Conservation (phyloP, 1,139 yeast genomes). For the Protomyces gravidus region DNA sequence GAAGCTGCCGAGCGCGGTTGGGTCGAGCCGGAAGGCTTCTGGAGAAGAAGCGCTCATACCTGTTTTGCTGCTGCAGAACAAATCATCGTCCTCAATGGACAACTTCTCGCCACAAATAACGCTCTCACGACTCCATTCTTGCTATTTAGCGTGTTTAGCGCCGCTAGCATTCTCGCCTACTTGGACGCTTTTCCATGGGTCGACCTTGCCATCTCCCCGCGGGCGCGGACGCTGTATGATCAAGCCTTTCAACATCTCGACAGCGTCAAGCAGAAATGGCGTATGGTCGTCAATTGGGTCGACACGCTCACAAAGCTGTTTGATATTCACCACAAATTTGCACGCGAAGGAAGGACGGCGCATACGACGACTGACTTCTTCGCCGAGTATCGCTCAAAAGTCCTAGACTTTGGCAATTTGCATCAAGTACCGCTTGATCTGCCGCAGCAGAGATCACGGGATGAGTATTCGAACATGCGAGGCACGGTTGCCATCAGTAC, state of each 20-base stretch:
- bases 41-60: slow-evolving; percentile 16
- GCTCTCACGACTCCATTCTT: slow-evolving; percentile 17
- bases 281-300: slow-evolving; percentile 25
- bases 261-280: slow-evolving; percentile 13
- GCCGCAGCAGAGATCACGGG: slow-evolving; percentile 12
- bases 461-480: slow-evolving; percentile 17
- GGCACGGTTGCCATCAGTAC: neutral
- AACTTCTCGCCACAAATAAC: slow-evolving; percentile 3
- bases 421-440: slow-evolving; percentile 15
- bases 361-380: slow-evolving; percentile 17
- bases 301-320: slow-evolving; percentile 15
- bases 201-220: slow-evolving; percentile 15
- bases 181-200: slow-evolving; percentile 23
- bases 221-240: slow-evolving; percentile 9
- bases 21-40: slow-evolving; percentile 20
- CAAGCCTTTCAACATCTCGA: slow-evolving; percentile 5
- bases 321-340: slow-evolving; percentile 18
- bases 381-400: slow-evolving; percentile 24
- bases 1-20: slow-evolving; percentile 25
- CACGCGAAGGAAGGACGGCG: slow-evolving; percentile 11
- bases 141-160: slow-evolving; percentile 17
- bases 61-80: slow-evolving; percentile 22
- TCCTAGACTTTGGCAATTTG: slow-evolving; percentile 20
- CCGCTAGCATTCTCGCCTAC: slow-evolving; percentile 17
- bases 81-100: slow-evolving; percentile 15